Conservation (phyloP, 768 basidiomycete genomes). For the Pleurotus tuber-regium region DNA sequence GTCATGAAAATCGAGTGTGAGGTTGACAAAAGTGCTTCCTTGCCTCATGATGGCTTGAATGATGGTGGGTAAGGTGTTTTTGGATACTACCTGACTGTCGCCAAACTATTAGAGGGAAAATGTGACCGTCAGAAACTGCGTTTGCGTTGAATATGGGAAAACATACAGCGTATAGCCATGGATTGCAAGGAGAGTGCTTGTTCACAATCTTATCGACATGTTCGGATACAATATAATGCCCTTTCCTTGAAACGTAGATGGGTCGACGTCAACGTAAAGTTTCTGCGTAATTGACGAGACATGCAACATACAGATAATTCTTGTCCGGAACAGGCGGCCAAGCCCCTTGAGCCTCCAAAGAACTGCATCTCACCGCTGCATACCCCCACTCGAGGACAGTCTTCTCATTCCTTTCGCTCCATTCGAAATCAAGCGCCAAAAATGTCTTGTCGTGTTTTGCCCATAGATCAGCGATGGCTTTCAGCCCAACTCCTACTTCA, state of each 20-base stretch:
- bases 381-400: constrained; percentile 80
- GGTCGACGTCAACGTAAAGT: constrained; percentile 13
- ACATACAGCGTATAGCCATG: constrained; percentile 64
- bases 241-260: constrained; percentile 41
- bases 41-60: constrained; percentile 75
- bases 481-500: constrained; percentile 41
- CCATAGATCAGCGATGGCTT: constrained; percentile 67
- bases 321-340: constrained; percentile 78
- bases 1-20: not conserved
- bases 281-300: not conserved
- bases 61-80: constrained; percentile 65
- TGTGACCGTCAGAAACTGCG: constrained; percentile 9
- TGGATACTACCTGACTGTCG: constrained; percentile 68
- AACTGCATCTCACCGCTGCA: constrained; percentile 71
- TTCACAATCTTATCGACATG: constrained; percentile 64
- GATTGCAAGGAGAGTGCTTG: constrained; percentile 59
- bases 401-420: constrained; percentile 68
- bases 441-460: constrained; percentile 68
- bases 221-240: constrained; percentile 74
- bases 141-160: constrained; percentile 5
- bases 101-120: constrained; percentile 54
- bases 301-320: constrained; percentile 65
- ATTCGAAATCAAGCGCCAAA: constrained; percentile 72
- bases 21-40: constrained; percentile 11
- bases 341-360: constrained; percentile 59